Base-by-base conservation (phyloP, 2,329 filamentous ascomycete genomes). In the Fusarium domesticum region DNA sequence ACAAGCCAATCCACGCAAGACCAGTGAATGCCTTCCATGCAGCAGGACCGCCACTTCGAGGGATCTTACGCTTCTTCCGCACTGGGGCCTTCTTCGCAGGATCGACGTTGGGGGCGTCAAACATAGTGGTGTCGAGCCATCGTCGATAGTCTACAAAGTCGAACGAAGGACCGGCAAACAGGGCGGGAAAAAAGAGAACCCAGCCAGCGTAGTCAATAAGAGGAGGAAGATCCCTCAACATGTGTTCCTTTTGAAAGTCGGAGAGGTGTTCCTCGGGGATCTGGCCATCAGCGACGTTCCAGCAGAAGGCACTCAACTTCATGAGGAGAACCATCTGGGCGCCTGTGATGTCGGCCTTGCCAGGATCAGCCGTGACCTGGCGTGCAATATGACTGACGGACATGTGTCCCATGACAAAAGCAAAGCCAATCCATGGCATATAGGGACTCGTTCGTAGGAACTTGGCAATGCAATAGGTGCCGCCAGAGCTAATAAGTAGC, bases 281-380 rank as follows among this genome's bases (percentile, higher is more conserved):
- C 46, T 85, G 83, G 16, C 93, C 95, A 65, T 98, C 93, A 60
- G 93, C 90, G 7, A 97, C 85, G 64, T 97, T 97, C 93, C 93
- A 98, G 71, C 89, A 95, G 64, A 98, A 98, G 5, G 92, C 87
- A 17, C 84, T 89, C 28, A 98, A 81, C 69, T 98, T 98, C 89
- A 98, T 98, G 51, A 97, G 85, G 57, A 97, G 71, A 25, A 98
- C 93, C 93, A 98, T 98, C 68, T 98, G 93, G 1, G 92, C 90
- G 32, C 87, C 91, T 1, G 92, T 96, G 56, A 98, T 91, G 65
- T 98, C 93, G 47, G 96, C 76, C 2, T 72, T 69, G 31, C 79
- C 75, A 0, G 87, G 80, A 49, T 81, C 76, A 56, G 86, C 76
- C 31, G 78, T 71, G 31, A 83, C 79, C 67, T 95, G 89, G 31